phyloP scores from a whole-genome alignment of 345 rosid species.

The Populus deltoides region DNA sequence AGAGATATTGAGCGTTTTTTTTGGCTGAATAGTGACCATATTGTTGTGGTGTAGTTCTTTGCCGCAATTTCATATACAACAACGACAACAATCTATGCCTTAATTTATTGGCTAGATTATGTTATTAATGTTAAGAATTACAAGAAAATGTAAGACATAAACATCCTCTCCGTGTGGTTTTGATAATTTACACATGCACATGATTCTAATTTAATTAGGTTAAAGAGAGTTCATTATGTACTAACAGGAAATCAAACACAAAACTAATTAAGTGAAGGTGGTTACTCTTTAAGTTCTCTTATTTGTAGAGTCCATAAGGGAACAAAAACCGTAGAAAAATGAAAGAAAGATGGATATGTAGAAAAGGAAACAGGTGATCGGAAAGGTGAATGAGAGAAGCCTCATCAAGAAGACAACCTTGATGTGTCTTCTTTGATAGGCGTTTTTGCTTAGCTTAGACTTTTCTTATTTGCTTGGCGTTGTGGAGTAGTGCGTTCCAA shows the following conservation, averaged over 20 bases:
- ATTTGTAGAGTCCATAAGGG: not conserved
- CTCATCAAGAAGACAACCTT: conserved; percentile 22
- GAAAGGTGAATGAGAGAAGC: conserved; percentile 24
- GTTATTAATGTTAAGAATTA: too few species aligned
- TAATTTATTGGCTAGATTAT: too few species aligned
- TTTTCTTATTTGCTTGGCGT: not conserved
- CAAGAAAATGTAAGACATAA: too few species aligned
- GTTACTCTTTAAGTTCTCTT: not conserved
- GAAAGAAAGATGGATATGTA: not conserved
- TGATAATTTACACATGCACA: not conserved
- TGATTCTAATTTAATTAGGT: not conserved
- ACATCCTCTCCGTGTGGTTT: too few species aligned
- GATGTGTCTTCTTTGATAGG: conserved; percentile 9
- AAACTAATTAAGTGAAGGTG: not conserved
- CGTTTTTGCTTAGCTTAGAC: not conserved
- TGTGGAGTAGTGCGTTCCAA: not conserved
- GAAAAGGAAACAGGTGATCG: conserved; percentile 15
- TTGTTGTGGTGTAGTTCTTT: too few species aligned
- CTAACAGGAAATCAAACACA: not conserved
- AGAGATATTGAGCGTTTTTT: too few species aligned
- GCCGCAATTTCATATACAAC: too few species aligned
- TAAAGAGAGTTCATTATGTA: not conserved
- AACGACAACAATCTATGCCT: too few species aligned
- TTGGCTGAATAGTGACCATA: too few species aligned
- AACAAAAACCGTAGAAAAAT: not conserved